Evolutionary conservation across 768 basidiomycete species (phyloP).

Genomic region (Amanita phalloides): DNA sequence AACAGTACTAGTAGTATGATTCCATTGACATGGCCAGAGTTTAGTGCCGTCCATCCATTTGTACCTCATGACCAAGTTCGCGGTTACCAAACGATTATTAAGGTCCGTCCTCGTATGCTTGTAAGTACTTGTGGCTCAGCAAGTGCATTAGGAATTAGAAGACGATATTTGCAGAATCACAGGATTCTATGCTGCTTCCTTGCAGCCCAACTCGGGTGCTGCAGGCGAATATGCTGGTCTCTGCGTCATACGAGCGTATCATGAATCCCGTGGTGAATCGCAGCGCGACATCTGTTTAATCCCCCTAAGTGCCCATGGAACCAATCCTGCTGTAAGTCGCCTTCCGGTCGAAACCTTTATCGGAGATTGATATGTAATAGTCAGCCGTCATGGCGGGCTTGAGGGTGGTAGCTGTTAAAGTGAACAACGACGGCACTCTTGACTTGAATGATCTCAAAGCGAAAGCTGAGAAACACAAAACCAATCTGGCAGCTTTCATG

Average conservation of each 20-base stretch:
- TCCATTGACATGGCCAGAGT: slow-evolving; percentile 92
- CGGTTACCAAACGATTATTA: slow-evolving; percentile 78
- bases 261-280: slow-evolving; percentile 76
- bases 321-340: slow-evolving; percentile 83
- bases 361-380: slow-evolving; percentile 27
- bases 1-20: slow-evolving; percentile 99
- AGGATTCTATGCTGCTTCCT: slow-evolving; percentile 89
- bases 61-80: slow-evolving; percentile 81
- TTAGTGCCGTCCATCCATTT: slow-evolving; percentile 86
- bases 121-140: background rate
- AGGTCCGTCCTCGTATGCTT: slow-evolving; percentile 27
- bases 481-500: slow-evolving; percentile 94
- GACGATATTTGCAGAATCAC: slow-evolving; percentile 87
- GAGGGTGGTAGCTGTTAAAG: slow-evolving; percentile 94
- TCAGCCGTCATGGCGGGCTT: slow-evolving; percentile 96
- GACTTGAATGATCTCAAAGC: slow-evolving; percentile 76
- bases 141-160: slow-evolving; percentile 67
- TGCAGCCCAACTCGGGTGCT: slow-evolving; percentile 99
- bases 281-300: slow-evolving; percentile 89
- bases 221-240: slow-evolving; percentile 98
- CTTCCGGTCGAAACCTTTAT: background rate
- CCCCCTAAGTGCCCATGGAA: slow-evolving; percentile 94
- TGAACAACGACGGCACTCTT: slow-evolving; percentile 75
- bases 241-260: slow-evolving; percentile 88
- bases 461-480: slow-evolving; percentile 87